Evolutionary conservation across 148 eudicot genomes (phyloP), one percentile per base, ranked within the genome.

Genomic region (Silene latifolia): DNA sequence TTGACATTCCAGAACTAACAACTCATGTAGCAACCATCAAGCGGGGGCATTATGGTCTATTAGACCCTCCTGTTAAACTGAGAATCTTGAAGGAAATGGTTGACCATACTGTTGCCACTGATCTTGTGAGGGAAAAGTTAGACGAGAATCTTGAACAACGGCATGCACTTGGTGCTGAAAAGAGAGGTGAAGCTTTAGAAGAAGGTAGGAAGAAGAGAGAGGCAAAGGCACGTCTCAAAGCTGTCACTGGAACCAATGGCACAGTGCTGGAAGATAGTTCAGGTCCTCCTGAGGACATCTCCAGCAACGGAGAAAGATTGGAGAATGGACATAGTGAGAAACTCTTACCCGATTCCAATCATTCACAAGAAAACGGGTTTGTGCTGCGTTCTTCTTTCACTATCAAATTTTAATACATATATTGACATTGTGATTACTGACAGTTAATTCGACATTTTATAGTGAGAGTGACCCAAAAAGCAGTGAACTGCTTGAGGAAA

Each of bases 201-300:
- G 97, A 92, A 82, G 97, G 91, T 72, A 90, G 85, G 77, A 92
- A 84, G 87, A 92, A 82, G 78, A 87, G 96, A 74, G 91, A 92
- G 77, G 93, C 86, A 18, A 94, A 88, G 79, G 93, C 89, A 63
- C 92, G 82, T 62, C 77, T 81, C 83, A 90, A 88, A 76, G 81
- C 78, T n/a, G 88, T 80, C 47, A 57, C 88, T 77, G 78, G 80
- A 80, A 78, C 81, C 56, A 85, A 82, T 74, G 90, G 83, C 63
- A 78, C 48, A 19, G 69, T 29, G 53, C 79, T 71, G 60, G 84
- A 74, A 64, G 65, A 58, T 56, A 65, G 39, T 25, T 71, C 66
- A 61, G 83, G 75, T 61, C 57, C 83, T 48, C 85, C 42, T 54
- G 85, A 75, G 42, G 77, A 79, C 59, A 71, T 74, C 62, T 72